Base-by-base conservation (phyloP, 306 rosid species). In the Lotus japonicus region DNA sequence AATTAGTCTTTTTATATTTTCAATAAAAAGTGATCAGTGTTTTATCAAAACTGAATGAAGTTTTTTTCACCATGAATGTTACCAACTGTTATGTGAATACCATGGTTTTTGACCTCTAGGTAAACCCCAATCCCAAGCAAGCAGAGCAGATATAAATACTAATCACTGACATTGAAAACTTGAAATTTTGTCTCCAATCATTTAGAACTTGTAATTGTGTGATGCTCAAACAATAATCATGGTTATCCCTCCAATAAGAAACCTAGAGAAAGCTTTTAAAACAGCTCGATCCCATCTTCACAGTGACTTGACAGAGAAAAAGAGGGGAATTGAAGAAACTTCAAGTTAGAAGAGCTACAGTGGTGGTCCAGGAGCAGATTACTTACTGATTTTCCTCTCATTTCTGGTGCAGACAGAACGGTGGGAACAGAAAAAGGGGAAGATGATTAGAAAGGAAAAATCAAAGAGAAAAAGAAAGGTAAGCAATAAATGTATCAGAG, bases 351-450 rank as follows among this genome's bases (percentile, higher is more conserved):
- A 2, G 48, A 33, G 56, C 7, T 2, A 44, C 38, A 57, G 58
- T 51, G 23, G 80, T 74, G 80, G 80, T 79, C 76, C 83, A 67
- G 5, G 39, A 35, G 16, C 64, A 76, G 28, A 55, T 75, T 45
- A 62, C 73, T 64, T 42, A 50, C 23, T 68, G 65, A 71, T 61
- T 48, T 60, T 45, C 18, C 35, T 77, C 58, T 81, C 83, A 77
- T 58, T 53, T 79, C 71, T 76, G 78, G 80, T 75, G 80, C 67
- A 81, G 84, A 79, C 92, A 84, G 75, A 84, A 66, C 33, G 90
- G 82, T 68, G 74, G 83, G 87, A 86, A 75, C 85, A 80, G 75
- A 69, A 55, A 74, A 81, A 77, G 74, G 43, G 2, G 0, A 58
- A 74, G 49, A 76, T 66, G 81, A 80, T 75, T 64, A 71, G 82